Evolutionary conservation across 352 stramenopile species (phyloP), one percentile per base, ranked within the genome.

Genomic region (Globisporangium ultimum): DNA sequence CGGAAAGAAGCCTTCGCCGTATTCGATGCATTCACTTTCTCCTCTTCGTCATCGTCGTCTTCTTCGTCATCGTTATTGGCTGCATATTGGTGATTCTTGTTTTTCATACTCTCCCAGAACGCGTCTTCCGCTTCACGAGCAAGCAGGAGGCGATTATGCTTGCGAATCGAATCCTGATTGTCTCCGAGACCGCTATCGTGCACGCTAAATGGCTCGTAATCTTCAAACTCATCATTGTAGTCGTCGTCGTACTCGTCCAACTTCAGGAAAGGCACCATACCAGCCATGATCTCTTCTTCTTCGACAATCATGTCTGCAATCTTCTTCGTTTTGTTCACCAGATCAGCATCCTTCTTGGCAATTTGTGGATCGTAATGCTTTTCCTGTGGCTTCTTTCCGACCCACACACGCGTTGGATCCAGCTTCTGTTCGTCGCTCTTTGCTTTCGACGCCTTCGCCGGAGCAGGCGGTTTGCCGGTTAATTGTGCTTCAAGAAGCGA

Each of bases 171-270:
- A 18, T 88, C 80, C 48, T 74, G 71, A 42, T 87, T 71, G 46
- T 86, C 77, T 11, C 49, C 50, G 42, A 61, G 77, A 0, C 73
- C 74, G 14, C 66, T 59, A 45, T 86, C 79, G 12, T 74, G 63
- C 28, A 87, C 64, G 49, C 75, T 68, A 46, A 89, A 87, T 18
- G 77, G 77, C 48, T 86, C 79, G 48, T 90, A 91, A 55, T 94
- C 84, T 20, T 90, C 84, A 50, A 89, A 88, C 59, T 94, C 85
- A 57, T 94, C 85, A 57, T 91, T 91, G 70, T 91, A 94, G 55
- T 94, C 85, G 62, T 93, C 85, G 54, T 94, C 75, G 53, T 88
- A 89, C 62, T 89, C 80, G 47, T 88, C 74, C 12, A 80, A 43
- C 20, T 65, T 66, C 10, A 60, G 17, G 10, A 67, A 60, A 2